phyloP scores from a whole-genome alignment of 495 filamentous ascomycete genomes.

The Penicillium desertorum region DNA sequence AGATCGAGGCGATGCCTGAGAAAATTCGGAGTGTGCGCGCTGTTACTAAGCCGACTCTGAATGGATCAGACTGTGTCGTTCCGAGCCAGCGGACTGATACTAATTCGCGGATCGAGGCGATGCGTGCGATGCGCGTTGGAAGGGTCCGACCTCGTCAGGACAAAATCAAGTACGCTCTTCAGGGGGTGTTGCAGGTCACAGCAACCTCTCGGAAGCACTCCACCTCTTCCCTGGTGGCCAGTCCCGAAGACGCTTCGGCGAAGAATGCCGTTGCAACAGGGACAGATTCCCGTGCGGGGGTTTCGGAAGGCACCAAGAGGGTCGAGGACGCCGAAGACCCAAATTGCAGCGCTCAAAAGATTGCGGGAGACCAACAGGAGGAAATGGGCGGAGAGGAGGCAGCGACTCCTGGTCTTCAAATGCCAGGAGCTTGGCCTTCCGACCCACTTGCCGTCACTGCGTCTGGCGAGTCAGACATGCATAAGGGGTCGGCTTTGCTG shows the following conservation, averaged over 20 bases:
- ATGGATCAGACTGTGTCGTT: background rate
- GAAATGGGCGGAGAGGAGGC: background rate
- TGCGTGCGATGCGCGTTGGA: background rate
- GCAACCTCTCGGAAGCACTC: background rate
- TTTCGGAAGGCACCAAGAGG: background rate
- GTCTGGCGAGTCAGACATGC: slow-evolving; percentile 4
- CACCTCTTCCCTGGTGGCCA: background rate
- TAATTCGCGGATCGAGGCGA: background rate
- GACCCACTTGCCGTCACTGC: background rate
- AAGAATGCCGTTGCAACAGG: slow-evolving; percentile 3
- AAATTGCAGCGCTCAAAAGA: background rate
- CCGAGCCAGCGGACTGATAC: background rate
- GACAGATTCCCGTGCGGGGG: slow-evolving; percentile 8
- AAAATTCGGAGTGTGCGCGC: background rate
- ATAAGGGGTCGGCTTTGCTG: background rate
- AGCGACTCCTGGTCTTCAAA: background rate
- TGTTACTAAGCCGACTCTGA: background rate
- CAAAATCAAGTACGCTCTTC: background rate
- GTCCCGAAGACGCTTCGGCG: slow-evolving; percentile 3
- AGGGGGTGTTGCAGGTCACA: slow-evolving; percentile 4
- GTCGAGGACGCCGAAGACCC: background rate
- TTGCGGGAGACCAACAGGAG: background rate
- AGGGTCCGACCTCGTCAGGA: background rate
- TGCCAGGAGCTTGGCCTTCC: background rate
- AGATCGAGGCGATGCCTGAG: too few relatives aligned